Evolutionary conservation across 1,139 yeast species (phyloP), one percentile per base, ranked within the genome.

Genomic region (Debaryomyces sp.): DNA sequence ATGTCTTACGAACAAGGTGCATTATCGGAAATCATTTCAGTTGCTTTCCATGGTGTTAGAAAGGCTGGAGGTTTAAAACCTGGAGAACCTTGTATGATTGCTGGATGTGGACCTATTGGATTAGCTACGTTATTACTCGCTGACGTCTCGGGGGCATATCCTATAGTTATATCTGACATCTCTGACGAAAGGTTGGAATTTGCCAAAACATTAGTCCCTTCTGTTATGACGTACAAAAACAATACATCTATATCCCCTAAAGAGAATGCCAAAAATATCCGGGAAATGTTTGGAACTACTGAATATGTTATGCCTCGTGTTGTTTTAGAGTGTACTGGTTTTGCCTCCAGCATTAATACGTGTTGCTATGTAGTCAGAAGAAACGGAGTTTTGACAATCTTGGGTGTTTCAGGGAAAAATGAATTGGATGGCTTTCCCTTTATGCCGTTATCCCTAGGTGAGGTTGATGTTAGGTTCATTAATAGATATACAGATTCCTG

Each of bases 401-500:
- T 71, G 48, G 76, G 76, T 43, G 75, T 71, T 34, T 39, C 50
- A 33, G 74, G 75, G 37, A 60, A 58, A 48, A 67, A 66, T 43
- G 58, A 53, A 27, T 56, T 71, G 41, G 64, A 69, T 54, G 64
- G 64, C 37, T 68, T 71, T 61, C 75, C 76, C 45, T 70, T 71
- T 59, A 71, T 71, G 75, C 70, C 66, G 29, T 54, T 70, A 18
- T 71, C 75, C 6, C 55, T 71, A 18, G 73, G 68, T 30, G 75
- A 71, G 47, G 63, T 70, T 44, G 73, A 71, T 53, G 64, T 71
- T 41, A 69, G 64, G 50, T 70, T 71, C 50, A 68, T 68, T 51
- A 70, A 71, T 57, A 62, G 75, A 55, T 71, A 70, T 52, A 68
- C 68, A 44, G 71, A 68, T 46, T 61, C 73, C 9, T 71, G 75